Percentiles rank a stretch among this genome's conserved stretches.
phyloP scores from a whole-genome alignment of 305 asterid genomes.

The Rubia tinctorum region DNA sequence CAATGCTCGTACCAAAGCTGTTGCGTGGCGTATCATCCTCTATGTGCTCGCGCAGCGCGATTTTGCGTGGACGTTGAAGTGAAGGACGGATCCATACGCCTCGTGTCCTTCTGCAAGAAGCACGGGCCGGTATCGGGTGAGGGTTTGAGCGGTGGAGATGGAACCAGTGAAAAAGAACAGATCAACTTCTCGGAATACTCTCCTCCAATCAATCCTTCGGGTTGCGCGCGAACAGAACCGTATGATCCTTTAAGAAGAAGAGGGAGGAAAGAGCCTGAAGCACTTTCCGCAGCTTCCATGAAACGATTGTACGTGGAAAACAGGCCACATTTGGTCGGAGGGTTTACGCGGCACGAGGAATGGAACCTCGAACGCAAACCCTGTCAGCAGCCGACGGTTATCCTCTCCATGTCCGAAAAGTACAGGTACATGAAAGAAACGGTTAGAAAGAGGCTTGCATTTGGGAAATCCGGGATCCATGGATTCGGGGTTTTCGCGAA shows the following conservation, averaged over 20 bases:
- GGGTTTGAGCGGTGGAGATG: slow-evolving; percentile 46
- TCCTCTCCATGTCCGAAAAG: slow-evolving; percentile 85
- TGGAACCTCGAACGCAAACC: slow-evolving; percentile 40
- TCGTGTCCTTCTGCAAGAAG: slow-evolving; percentile 86
- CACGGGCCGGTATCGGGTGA: slow-evolving; percentile 80
- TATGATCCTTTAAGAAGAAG: slow-evolving; percentile 56
- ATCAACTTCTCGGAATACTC: slow-evolving; percentile 50
- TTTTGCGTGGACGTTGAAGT: slow-evolving; percentile 98
- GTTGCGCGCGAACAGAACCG: slow-evolving; percentile 96
- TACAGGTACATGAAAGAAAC: slow-evolving; percentile 82
- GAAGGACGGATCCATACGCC: slow-evolving; percentile 75
- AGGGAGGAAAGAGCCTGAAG: slow-evolving; percentile 73
- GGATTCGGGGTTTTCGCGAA: slow-evolving; percentile 92
- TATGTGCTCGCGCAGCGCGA: slow-evolving; percentile 99
- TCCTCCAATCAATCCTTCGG: slow-evolving; percentile 78
- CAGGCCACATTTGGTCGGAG: slow-evolving; percentile 84
- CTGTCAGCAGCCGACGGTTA: slow-evolving; percentile 54
- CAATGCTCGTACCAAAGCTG: slow-evolving; percentile 92
- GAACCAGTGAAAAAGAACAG: slow-evolving; percentile 35
- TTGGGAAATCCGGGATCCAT: slow-evolving; percentile 97
- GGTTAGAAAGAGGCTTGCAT: slow-evolving; percentile 67
- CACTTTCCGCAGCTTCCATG: slow-evolving; percentile 65
- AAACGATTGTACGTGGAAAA: slow-evolving; percentile 93
- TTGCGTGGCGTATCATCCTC: slow-evolving; percentile 95
- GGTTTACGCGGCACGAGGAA: slow-evolving; percentile 66